A percentile compares a stretch with the other conserved stretches of the same genome.
Evolutionary conservation across 2,329 filamentous ascomycete genomes (phyloP).

Genomic region (Beauveria brongniartii): DNA sequence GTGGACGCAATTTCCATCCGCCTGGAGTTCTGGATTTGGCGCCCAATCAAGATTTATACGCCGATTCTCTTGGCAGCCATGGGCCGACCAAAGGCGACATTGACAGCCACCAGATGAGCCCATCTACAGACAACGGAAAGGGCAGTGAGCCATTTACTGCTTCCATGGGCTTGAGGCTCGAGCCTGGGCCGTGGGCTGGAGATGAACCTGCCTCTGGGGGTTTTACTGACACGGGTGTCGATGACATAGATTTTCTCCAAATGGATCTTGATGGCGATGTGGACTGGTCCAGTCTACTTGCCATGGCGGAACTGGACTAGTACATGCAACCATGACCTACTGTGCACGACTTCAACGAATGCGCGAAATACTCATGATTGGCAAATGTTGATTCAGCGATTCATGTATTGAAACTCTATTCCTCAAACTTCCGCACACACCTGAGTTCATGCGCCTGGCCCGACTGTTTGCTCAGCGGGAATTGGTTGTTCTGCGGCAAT

Average conservation of each 20-base stretch:
- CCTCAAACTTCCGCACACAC: neutral
- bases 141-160: neutral
- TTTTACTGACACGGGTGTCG: constrained; percentile 15
- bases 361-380: too few species aligned
- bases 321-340: neutral
- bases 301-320: neutral
- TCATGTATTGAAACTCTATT: too few species aligned
- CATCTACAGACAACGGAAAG: neutral
- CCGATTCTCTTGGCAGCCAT: neutral
- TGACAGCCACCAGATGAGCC: neutral
- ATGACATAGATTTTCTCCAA: constrained; percentile 12
- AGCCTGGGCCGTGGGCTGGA: constrained; percentile 27
- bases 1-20: neutral
- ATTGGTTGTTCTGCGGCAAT: too few species aligned
- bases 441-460: neutral
- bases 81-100: neutral
- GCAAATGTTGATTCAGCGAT: too few species aligned
- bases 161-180: constrained; percentile 12
- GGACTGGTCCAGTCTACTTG: constrained; percentile 11
- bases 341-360: too few species aligned
- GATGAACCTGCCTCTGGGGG: constrained; percentile 19
- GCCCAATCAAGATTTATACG: neutral
- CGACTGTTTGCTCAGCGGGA: neutral
- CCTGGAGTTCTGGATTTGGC: neutral
- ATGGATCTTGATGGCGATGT: constrained; percentile 22